These are phyloP conservation scores for Capsicum chinense DNA, from an alignment of 257 asterid genomes.

Conservation along the genomic window DNA sequence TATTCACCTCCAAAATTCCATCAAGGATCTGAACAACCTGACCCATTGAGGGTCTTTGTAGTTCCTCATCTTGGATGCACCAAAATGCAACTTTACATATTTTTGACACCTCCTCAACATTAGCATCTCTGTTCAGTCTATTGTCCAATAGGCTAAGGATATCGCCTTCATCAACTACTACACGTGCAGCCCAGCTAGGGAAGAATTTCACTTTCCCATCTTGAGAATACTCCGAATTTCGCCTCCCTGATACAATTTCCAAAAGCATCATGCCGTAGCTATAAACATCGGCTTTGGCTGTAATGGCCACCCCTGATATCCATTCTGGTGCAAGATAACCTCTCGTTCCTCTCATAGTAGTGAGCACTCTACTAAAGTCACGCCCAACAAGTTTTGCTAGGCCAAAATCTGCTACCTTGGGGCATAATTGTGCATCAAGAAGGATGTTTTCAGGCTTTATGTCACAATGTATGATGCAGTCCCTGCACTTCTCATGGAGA, in stretches of 20 bases:
- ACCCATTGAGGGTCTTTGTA: conserved; percentile 53
- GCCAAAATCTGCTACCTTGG: conserved; percentile 65
- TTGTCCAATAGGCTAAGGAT: conserved; percentile 45
- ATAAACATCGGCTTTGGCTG: conserved; percentile 57
- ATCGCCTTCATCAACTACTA: conserved; percentile 42
- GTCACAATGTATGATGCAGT: conserved; percentile 59
- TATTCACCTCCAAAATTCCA: conserved; percentile 50
- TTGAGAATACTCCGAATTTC: conserved; percentile 43
- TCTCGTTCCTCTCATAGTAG: conserved; percentile 57
- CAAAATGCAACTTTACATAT: conserved; percentile 55
- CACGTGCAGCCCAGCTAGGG: conserved; percentile 47
- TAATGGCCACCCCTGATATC: conserved; percentile 54
- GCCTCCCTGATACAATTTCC: conserved; percentile 53
- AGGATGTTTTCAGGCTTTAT: conserved; percentile 60
- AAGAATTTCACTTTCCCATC: conserved; percentile 47
- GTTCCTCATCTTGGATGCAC: conserved; percentile 58
- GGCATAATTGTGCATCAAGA: conserved; percentile 48
- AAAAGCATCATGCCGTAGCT: conserved; percentile 64
- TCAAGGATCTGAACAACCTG: conserved; percentile 56
- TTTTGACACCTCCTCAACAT: conserved; percentile 44
- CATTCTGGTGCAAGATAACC: conserved; percentile 64
- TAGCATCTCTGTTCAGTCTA: conserved; percentile 40
- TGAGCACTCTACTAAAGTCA: conserved; percentile 50
- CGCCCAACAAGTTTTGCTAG: conserved; percentile 64
- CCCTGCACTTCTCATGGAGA: conserved; percentile 63